Base-by-base conservation (phyloP, 1,139 yeast genomes). In the Yamadazyma spencermartinsiae region DNA sequence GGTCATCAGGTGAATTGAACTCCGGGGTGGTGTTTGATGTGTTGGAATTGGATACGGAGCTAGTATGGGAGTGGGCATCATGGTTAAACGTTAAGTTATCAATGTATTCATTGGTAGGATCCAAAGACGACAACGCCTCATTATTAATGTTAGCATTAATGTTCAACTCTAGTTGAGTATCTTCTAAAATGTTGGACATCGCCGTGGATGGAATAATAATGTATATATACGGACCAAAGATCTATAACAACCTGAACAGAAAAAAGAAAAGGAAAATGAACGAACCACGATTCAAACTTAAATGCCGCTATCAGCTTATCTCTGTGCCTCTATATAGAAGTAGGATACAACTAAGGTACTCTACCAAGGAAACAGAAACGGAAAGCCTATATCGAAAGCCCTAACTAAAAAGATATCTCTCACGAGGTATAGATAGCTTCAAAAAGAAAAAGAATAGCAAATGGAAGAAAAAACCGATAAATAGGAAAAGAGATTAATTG, bases 1-100 rank as follows among this genome's bases (percentile, higher is more conserved):
- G 23, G n/a, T 43, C 46, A 18, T 42, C 36, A 15, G 49, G 46
- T 8, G 42, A 36, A 25, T 29, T 40, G 24, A 42, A 43, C 20
- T 43, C 49, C 3, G 49, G 49, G 4, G 49, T 43, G n/a, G 47
- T 45, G 20, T 37, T 36, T 25, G 46, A 40, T 12, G 44, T 40
- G 26, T 31, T 40, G 16, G 37, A 9, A 25, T 25, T 24, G 16
- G 24, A 19, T 4, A 28, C 21, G 4, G 33, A 30, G 15, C 18
- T 14, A 26, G 29, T 21, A 31, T 30, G 10, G 15, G 25, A 20
- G 15, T 27, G 9, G 28, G 28, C 13, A 15, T 32, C 27, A 10
- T 32, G 27, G 15, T 32, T 32, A 13, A 21, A 33, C 14, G 27
- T 34, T 13, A 30, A 29, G 25, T 30, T 19, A n/a, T 27, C 39